These are phyloP conservation scores for Aspergillus chevalieri DNA, from an alignment of 2,329 filamentous ascomycete species.

Conservation along the genomic window DNA sequence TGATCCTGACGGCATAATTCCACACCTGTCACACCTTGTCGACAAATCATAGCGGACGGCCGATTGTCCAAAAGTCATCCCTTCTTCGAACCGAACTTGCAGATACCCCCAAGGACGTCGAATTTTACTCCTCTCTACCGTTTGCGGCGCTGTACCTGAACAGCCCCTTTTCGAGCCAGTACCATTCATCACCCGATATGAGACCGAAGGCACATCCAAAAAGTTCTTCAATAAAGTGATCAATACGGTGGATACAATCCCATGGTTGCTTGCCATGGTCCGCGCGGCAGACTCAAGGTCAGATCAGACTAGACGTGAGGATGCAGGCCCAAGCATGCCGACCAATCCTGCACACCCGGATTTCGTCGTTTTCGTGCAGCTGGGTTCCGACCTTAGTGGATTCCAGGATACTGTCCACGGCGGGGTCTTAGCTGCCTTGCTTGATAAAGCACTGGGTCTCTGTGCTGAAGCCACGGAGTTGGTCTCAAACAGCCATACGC, in stretches of 20 bases:
- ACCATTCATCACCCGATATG: constrained; percentile 9
- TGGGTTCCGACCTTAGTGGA: constrained; percentile 10
- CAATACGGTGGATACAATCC: constrained; percentile 13
- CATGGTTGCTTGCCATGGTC: constrained; percentile 9
- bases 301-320: background rate
- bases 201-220: constrained; percentile 8
- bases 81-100: constrained; percentile 3
- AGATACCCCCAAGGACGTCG: constrained; percentile 3
- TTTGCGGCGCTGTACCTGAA: constrained; percentile 2
- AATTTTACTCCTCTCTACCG: constrained; percentile 4
- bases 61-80: background rate
- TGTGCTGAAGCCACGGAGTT: constrained; percentile 8
- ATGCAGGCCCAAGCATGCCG: background rate
- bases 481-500: constrained; percentile 1
- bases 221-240: constrained; percentile 13
- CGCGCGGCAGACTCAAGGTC: constrained; percentile 1
- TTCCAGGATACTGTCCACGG: constrained; percentile 11
- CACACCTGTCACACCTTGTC: background rate
- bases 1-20: background rate
- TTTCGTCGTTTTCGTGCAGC: constrained; percentile 10
- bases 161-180: constrained; percentile 2
- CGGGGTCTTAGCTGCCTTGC: constrained; percentile 13
- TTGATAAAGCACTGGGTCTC: constrained; percentile 13
- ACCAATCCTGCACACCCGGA: constrained; percentile 3
- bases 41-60: background rate